Percentiles rank a stretch among this genome's conserved stretches.
Conservation (phyloP, 768 basidiomycete species). For the Chiua virens region DNA sequence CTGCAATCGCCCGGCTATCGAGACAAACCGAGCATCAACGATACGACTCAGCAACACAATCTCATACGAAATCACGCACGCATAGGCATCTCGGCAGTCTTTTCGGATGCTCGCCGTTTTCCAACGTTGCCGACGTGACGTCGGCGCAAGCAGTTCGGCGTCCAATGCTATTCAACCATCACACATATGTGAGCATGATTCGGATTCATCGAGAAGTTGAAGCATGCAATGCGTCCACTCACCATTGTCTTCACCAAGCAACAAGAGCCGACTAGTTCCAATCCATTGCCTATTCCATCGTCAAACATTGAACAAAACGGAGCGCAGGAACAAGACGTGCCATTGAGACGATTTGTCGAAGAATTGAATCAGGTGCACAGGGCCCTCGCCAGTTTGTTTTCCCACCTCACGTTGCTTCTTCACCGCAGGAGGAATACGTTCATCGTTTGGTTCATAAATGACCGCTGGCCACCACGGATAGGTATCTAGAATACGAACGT, state of each 20-base stretch:
- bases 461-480: slow-evolving; percentile 91
- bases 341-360: slow-evolving; percentile 70
- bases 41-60: background rate
- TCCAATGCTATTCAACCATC: slow-evolving; percentile 54
- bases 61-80: slow-evolving; percentile 42
- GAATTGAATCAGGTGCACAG: slow-evolving; percentile 72
- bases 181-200: background rate
- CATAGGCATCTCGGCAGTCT: slow-evolving; percentile 61
- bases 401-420: slow-evolving; percentile 29
- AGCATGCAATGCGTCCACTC: too few species aligned
- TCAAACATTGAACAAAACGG: background rate
- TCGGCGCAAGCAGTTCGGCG: slow-evolving; percentile 53
- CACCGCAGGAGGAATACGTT: slow-evolving; percentile 48
- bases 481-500: slow-evolving; percentile 44
- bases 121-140: slow-evolving; percentile 58
- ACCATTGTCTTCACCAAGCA: slow-evolving; percentile 74
- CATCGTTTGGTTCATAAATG: slow-evolving; percentile 62
- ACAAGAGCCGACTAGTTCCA: slow-evolving; percentile 49
- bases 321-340: slow-evolving; percentile 34
- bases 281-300: slow-evolving; percentile 59
- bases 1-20: slow-evolving; percentile 42
- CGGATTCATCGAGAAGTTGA: background rate
- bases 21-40: background rate
- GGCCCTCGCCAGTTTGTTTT: slow-evolving; percentile 39
- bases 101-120: slow-evolving; percentile 50